A percentile compares a stretch with the other conserved stretches of the same genome.
Conservation (phyloP, 345 rosid genomes). For the rapeseed (Brassica napus) region Da-Ae NC_063452.1:61874001-61874500, state of each 20-base stretch:
- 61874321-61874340: constrained; percentile 35
- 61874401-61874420: constrained; percentile 36
- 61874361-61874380: constrained; percentile 25
- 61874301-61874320: constrained; percentile 38
- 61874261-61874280: constrained; percentile 55
- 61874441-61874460: neutral
- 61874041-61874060: constrained; percentile 84
- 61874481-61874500: neutral
- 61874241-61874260: constrained; percentile 44
- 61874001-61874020: constrained; percentile 72
- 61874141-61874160: constrained; percentile 62
- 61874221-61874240: constrained; percentile 65
- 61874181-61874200: constrained; percentile 59
- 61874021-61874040: constrained; percentile 71
- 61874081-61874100: constrained; percentile 76
- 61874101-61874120: constrained; percentile 63
- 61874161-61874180: constrained; percentile 79
- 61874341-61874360: constrained; percentile 25
- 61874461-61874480: neutral
- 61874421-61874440: neutral
- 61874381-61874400: constrained; percentile 33
- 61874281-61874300: constrained; percentile 41
- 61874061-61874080: constrained; percentile 80
- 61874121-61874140: constrained; percentile 73
- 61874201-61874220: constrained; percentile 87